Conservation (phyloP, 2,329 filamentous ascomycete species). For the Lomentospora prolificans region DNA sequence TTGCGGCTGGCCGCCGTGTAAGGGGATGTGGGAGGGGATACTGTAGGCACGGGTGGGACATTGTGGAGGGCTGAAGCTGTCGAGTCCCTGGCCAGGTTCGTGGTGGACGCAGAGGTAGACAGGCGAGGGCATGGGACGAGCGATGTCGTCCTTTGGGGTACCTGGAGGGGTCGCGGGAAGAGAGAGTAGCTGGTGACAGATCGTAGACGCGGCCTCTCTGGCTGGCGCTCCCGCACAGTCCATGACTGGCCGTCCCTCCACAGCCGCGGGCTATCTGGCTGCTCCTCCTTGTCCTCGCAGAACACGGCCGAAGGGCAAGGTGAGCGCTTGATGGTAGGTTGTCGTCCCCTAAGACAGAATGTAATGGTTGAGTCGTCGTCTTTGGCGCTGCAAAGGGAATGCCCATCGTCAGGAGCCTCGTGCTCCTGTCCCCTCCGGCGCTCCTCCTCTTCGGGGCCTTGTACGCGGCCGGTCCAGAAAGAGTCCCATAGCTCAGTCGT, state of each 20-base stretch:
- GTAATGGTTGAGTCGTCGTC: background rate
- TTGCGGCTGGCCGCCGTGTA: background rate
- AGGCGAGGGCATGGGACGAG: background rate
- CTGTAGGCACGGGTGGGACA: background rate
- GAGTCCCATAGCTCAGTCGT: constrained; percentile 39
- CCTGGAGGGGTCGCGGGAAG: constrained; percentile 4
- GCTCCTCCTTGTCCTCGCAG: background rate
- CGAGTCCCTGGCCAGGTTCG: background rate
- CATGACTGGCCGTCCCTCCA: background rate
- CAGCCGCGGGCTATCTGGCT: background rate
- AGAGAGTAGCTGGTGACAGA: constrained; percentile 2
- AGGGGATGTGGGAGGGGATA: background rate
- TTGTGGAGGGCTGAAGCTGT: background rate
- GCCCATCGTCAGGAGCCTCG: background rate
- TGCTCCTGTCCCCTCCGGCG: background rate
- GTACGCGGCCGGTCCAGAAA: constrained; percentile 28
- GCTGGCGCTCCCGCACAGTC: background rate
- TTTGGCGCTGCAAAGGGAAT: background rate
- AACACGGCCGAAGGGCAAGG: background rate
- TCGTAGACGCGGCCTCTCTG: background rate
- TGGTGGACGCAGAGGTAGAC: background rate
- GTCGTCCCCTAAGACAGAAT: background rate
- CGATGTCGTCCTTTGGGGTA: background rate
- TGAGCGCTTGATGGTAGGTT: background rate
- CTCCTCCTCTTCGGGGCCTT: background rate